phyloP scores from a whole-genome alignment of 2,329 filamentous ascomycete genomes.

The Penicillium thymicola region DNA sequence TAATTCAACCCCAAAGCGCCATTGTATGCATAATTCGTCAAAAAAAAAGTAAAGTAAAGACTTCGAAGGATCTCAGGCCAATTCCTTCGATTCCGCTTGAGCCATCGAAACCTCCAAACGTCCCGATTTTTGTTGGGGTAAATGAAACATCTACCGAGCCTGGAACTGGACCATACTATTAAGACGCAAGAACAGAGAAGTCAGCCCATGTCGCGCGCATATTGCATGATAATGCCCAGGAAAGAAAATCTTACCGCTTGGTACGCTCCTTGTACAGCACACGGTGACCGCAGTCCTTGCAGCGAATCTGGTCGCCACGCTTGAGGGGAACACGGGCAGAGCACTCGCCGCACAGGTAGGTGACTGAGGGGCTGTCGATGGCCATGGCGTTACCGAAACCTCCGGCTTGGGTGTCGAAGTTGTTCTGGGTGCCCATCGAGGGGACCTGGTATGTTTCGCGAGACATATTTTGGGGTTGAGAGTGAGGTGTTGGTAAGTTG shows the following conservation, averaged over 20 bases:
- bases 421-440: constrained; percentile 46
- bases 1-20: constrained; percentile 31
- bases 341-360: constrained; percentile 81
- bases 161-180: constrained; percentile 96
- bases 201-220: constrained; percentile 10
- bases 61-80: constrained; percentile 2
- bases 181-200: constrained; percentile 5
- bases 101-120: background rate
- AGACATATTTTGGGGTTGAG: constrained; percentile 48
- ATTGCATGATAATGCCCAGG: constrained; percentile 2
- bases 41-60: background rate
- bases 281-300: constrained; percentile 89
- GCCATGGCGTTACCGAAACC: constrained; percentile 38
- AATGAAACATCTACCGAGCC: constrained; percentile 62
- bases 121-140: background rate
- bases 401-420: constrained; percentile 42
- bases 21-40: constrained; percentile 31
- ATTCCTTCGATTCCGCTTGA: constrained; percentile 7
- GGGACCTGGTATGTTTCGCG: constrained; percentile 78
- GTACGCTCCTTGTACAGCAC: constrained; percentile 98
- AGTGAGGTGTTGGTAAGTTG: background rate
- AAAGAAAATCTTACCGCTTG: constrained; percentile 68
- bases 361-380: constrained; percentile 56
- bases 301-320: constrained; percentile 76
- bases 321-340: constrained; percentile 72